Percentiles rank a stretch among this genome's conserved stretches.
Evolutionary conservation across 495 filamentous ascomycete species (phyloP).

Genomic region (Neurospora cerealis): DNA sequence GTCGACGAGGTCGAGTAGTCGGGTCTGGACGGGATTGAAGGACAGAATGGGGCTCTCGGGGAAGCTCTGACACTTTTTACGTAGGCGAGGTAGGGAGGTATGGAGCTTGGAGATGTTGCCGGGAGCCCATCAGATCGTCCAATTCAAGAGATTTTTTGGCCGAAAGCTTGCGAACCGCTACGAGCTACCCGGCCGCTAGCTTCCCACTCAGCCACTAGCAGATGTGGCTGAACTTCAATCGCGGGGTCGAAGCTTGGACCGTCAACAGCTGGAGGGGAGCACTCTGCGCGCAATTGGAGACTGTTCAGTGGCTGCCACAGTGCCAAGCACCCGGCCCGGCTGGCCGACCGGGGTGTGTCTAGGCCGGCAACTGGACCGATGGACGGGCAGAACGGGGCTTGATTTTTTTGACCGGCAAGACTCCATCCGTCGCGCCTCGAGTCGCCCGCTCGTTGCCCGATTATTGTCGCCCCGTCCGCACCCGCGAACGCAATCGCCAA

Average conservation of each 20-base stretch:
- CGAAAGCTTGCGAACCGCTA: background rate
- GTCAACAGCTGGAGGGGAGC: background rate
- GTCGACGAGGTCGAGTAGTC: background rate
- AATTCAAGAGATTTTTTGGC: constrained; percentile 1
- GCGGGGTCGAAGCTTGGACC: background rate
- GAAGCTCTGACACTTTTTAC: constrained; percentile 1
- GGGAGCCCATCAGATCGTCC: constrained; percentile 1
- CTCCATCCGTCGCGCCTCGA: background rate
- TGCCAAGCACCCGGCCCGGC: background rate
- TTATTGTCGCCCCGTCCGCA: background rate
- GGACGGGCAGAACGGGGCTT: background rate
- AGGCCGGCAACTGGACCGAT: background rate
- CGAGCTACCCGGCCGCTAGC: background rate
- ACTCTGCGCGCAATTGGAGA: background rate
- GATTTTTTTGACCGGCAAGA: background rate
- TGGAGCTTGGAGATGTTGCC: background rate
- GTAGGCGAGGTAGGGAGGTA: background rate
- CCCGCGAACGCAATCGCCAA: background rate
- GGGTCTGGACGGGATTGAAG: background rate
- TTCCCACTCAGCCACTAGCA: background rate
- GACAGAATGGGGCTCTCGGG: background rate
- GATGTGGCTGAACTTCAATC: background rate
- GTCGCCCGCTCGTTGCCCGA: background rate
- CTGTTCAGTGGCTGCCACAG: background rate
- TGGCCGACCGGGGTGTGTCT: background rate